Percentiles rank a stretch among this genome's conserved stretches.
phyloP scores from a whole-genome alignment of 768 basidiomycete genomes.

The Guyanaporus albipodus region DNA sequence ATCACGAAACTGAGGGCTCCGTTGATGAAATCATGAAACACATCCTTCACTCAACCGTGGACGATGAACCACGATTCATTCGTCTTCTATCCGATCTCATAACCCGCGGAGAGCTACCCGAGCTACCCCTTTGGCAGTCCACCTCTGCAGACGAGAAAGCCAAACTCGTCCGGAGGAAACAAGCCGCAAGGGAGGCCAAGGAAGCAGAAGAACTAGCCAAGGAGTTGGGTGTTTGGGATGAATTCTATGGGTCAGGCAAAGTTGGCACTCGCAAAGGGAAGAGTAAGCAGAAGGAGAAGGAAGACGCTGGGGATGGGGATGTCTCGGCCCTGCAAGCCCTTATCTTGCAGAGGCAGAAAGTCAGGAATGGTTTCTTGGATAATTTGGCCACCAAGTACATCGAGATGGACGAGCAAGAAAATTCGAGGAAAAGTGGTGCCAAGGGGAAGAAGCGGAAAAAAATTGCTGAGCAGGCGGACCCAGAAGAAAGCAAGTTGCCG shows the following conservation, averaged over 20 bases:
- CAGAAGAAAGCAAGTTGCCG: conserved; percentile 39
- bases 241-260: conserved; percentile 82
- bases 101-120: conserved; percentile 50
- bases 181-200: conserved; percentile 70
- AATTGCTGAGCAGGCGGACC: conserved; percentile 28
- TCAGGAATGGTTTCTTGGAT: conserved; percentile 71
- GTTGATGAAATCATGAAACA: conserved; percentile 78
- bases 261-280: conserved; percentile 53
- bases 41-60: conserved; percentile 80
- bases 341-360: conserved; percentile 73
- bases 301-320: conserved; percentile 48
- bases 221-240: conserved; percentile 91
- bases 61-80: conserved; percentile 86
- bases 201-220: conserved; percentile 84
- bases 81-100: conserved; percentile 65
- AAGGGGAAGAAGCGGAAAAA: conserved; percentile 54
- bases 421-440: conserved; percentile 36
- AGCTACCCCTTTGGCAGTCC: conserved; percentile 60
- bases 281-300: conserved; percentile 43
- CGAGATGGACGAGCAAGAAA: conserved; percentile 35
- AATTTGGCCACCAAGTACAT: conserved; percentile 70
- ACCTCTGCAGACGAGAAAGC: conserved; percentile 79
- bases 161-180: conserved; percentile 66
- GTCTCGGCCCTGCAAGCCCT: conserved; percentile 72
- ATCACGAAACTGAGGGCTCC: conserved; percentile 64